These are phyloP conservation scores for Trametes cinnabarina DNA, from an alignment of 768 basidiomycete genomes.

Conservation along the genomic window DNA sequence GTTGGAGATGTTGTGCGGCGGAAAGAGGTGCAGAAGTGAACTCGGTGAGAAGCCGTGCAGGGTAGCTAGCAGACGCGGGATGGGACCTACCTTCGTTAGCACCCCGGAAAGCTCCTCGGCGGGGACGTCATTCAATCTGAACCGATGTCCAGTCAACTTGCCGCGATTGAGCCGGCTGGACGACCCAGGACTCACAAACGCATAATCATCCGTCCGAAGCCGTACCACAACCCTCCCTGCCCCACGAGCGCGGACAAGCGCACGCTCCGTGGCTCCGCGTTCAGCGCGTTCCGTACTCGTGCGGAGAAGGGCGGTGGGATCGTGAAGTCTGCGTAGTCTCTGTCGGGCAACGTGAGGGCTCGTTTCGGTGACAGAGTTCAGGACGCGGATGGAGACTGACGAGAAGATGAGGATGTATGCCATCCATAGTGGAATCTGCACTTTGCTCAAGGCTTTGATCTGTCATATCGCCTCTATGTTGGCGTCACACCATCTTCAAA, in stretches of 20 bases:
- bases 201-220: conserved; percentile 83
- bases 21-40: not conserved
- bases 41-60: not conserved
- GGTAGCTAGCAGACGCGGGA: not conserved
- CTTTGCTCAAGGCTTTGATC: conserved; percentile 76
- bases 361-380: not conserved
- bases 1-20: conserved; percentile 6
- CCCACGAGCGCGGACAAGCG: conserved; percentile 81
- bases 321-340: conserved; percentile 87
- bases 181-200: conserved; percentile 55
- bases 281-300: conserved; percentile 82
- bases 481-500: not conserved
- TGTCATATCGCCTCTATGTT: conserved; percentile 29
- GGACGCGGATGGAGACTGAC: conserved; percentile 38
- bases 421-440: conserved; percentile 89
- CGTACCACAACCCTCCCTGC: conserved; percentile 88
- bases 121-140: conserved; percentile 74
- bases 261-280: conserved; percentile 85
- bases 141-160: not conserved
- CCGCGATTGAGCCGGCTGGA: not conserved
- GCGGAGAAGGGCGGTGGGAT: conserved; percentile 76
- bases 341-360: conserved; percentile 26
- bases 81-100: conserved; percentile 56
- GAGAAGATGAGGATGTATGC: conserved; percentile 82
- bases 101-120: conserved; percentile 69